Base-by-base conservation (phyloP, 179 eudicot genomes). In the Nepenthes alata region DNA sequence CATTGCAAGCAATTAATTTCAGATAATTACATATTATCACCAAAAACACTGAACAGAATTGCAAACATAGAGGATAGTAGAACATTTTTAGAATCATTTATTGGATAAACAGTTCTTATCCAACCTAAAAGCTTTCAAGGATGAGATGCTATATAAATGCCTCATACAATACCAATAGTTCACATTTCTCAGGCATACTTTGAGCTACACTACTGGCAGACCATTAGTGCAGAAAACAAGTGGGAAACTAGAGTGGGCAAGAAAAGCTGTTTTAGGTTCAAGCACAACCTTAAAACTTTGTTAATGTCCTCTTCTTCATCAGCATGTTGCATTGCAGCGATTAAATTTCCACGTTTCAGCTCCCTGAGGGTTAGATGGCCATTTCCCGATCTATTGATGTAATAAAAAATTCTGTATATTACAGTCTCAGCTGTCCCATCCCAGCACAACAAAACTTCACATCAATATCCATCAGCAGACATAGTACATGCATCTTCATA, bases 231-330 rank as follows among this genome's bases (percentile, higher is more conserved):
- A 41, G 45, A 41, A 41, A 41, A 4, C 2, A 34, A 37, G 14
- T 25, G 11, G 7, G 14, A 35, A 4, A 37, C 11, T 0, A 35
- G 6, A 7, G 14, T 2, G 25, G 25, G 25, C 25, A 25, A 55
- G 38, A 13, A 4, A 3, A 7, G 15, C 36, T 4, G 2, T 4
- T 4, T 8, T 25, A 47, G n/a, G 11, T 45, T 51, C 13, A 47
- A 61, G 50, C 25, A 25, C 60, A 57, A 94, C 99, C 96, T 81
- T 65, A 94, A 64, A 53, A 94, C 99, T 81, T 94, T 90, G 78
- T 94, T 94, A 49, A 94, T 94, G 70, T 94, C 99, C 74, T 94
- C 99, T 79, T 90, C 99, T 67, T 94, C 99, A 67, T 94, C 99
- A 45, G 96, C 94, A 82, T 85, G 97, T 70, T 80, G 96, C 95